Evolutionary conservation across 768 basidiomycete species (phyloP).

Genomic region (Pilatotrama ljubarskyi): DNA sequence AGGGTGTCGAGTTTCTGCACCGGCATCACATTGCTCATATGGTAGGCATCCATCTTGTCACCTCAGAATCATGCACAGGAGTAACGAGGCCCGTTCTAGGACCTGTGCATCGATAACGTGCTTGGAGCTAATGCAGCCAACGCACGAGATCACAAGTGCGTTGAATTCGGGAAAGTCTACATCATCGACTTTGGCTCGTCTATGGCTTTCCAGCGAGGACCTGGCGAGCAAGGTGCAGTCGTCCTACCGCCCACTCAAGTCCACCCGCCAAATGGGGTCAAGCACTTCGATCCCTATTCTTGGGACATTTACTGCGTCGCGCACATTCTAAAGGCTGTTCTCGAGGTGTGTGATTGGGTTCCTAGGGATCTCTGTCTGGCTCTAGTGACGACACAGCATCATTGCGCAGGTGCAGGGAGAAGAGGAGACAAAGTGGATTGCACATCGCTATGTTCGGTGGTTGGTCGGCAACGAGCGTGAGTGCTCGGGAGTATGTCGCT

Average conservation of each 20-base stretch:
- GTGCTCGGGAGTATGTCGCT: too few relatives aligned
- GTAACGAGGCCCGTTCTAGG: neutral
- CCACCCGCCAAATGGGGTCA: neutral
- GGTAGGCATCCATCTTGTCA: neutral
- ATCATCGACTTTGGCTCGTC: conserved; percentile 4
- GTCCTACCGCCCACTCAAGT: neutral
- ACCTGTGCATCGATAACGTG: neutral
- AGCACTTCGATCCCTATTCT: neutral
- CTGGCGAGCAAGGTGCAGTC: neutral
- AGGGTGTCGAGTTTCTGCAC: conserved; percentile 6
- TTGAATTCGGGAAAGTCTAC: neutral
- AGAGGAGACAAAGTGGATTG: too few relatives aligned
- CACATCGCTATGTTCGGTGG: too few relatives aligned
- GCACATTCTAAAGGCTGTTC: neutral
- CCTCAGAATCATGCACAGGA: neutral
- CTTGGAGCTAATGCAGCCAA: neutral
- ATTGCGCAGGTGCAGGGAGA: too few relatives aligned
- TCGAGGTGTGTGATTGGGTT: neutral
- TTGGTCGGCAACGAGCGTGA: too few relatives aligned
- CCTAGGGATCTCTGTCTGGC: too few relatives aligned
- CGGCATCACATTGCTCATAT: neutral
- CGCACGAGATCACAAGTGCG: neutral
- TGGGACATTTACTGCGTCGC: conserved; percentile 1
- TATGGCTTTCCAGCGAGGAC: neutral
- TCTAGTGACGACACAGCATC: too few relatives aligned